Evolutionary conservation across 805 yeast genomes (phyloP).

Genomic region (Hanseniaspora nectarophila): DNA sequence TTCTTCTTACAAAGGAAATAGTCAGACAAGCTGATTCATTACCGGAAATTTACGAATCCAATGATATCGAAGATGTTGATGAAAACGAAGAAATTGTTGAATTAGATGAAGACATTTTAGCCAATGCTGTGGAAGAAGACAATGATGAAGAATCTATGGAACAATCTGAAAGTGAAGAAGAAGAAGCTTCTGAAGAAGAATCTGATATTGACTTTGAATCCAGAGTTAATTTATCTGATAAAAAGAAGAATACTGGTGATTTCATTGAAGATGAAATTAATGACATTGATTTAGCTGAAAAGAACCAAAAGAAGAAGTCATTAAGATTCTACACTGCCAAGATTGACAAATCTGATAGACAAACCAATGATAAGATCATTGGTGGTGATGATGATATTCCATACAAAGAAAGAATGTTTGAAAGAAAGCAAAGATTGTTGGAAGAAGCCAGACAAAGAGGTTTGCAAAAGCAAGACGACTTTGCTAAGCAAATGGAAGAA

Average conservation of each 20-base stretch:
- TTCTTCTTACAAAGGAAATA: conserved; percentile 67
- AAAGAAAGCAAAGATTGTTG: conserved; percentile 73
- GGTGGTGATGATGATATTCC: conserved; percentile 87
- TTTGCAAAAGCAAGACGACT: conserved; percentile 35
- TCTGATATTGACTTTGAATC: conserved; percentile 24
- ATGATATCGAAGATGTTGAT: conserved; percentile 21
- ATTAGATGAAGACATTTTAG: conserved; percentile 19
- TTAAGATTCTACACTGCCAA: conserved; percentile 93
- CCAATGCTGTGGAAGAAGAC: conserved; percentile 22
- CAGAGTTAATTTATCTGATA: conserved; percentile 20
- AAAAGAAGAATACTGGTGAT: conserved; percentile 34
- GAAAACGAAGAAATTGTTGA: conserved; percentile 17
- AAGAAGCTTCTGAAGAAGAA: conserved; percentile 17
- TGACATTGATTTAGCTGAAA: conserved; percentile 78
- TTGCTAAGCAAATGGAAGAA: conserved; percentile 39
- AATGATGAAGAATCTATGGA: conserved; percentile 21
- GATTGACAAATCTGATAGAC: conserved; percentile 71
- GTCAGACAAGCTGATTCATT: conserved; percentile 73
- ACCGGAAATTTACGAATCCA: conserved; percentile 26
- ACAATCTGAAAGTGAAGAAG: conserved; percentile 14
- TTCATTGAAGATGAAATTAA: conserved; percentile 62
- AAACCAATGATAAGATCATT: conserved; percentile 40
- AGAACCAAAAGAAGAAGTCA: conserved; percentile 63
- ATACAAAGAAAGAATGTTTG: conserved; percentile 77
- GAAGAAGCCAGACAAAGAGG: conserved; percentile 89